Evolutionary conservation across 1,139 yeast genomes (phyloP), one percentile per base, ranked within the genome.

Genomic region (Scheffersomyces segobiensis): DNA sequence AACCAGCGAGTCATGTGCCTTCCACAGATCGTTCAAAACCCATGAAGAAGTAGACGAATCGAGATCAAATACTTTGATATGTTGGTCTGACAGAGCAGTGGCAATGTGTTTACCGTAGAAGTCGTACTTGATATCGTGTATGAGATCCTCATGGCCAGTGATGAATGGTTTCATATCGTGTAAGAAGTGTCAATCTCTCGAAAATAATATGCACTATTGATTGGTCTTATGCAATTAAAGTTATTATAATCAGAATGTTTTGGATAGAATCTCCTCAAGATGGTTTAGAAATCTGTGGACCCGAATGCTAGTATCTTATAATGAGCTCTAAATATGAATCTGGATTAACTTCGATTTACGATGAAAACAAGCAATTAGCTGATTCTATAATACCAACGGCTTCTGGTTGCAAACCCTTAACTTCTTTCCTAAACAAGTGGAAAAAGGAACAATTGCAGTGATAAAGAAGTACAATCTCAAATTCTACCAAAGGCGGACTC

Each of bases 11-110:
- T 95, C 97, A 70, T 95, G 99, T 0, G 98, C 98, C 65, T 90
- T 90, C 96, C 97, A 93, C 62, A 90, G 87, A 72, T 93, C 97
- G 65, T 88, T 87, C 57, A 89, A 74, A 18, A 84, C 85, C 98
- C 98, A 93, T 42, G 86, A 83, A 42, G 79, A 76, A 6, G 84
- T 74, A 32, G 77, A 63, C 17, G 85, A 72, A 65, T 87, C 91
- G 54, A 88, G 75, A 69, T 89, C 95, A 71, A 92, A 93, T 49
- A 93, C 93, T 68, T 91, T 91, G 62, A 93, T 85, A 68, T 91
- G 96, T 67, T 93, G 97, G 72, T 93, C 98, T 0, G 96, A 89
- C 8, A 97, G 91, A 59, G 96, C 93, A 0, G 97, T 93, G 8
- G 97, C 98, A 57, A 93, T 79, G 60, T 93, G 90, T 60, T 87